Base-by-base conservation (phyloP, 2,329 filamentous ascomycete genomes). In the Clonostachys chloroleuca region DNA sequence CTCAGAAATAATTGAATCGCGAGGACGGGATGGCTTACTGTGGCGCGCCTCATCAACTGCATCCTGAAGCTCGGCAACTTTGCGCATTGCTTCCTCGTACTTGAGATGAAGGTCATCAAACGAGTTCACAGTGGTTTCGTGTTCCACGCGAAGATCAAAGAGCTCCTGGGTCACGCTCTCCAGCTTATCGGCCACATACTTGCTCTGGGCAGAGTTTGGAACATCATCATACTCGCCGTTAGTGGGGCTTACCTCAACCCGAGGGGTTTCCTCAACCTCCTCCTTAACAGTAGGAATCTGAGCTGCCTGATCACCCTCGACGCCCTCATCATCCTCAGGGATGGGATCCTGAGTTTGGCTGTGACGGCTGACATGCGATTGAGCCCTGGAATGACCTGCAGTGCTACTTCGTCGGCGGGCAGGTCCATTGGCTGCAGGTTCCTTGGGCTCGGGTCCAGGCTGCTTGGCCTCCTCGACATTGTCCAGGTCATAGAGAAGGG, bases 151-250 rank as follows among this genome's bases (percentile, higher is more conserved):
- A 45, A 99, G 80, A 57, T 94, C 89, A 48, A 96, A 81, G 3
- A 99, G 83, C 67, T 99, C 94, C 62, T 95, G 90, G 0, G 87
- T 94, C 39, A 97, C 87, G 37, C 78, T 86, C 59, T 97, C 92
- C 13, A 97, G 80, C 69, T 97, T 96, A 63, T 97, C 92, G 7
- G 88, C 87, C 46, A 96, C 88, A 57, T 91, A 91, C 53, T 86
- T 87, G 41, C 83, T 86, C 63, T 96, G 92, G 0, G 89, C 87
- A 13, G 88, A 84, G 60, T 82, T 94, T 51, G 81, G 79, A 10
- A 10, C 24, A 35, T 47, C 36, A 20, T 51, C 30, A 20, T 45
- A 12, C 40, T 49, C 44, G 3, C 44, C 40, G 13, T 54, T 47
- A 5, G 34, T 20, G 12, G 35, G 47, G 18, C 44, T 45, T 10